A percentile compares a stretch with the other conserved stretches of the same genome.
Evolutionary conservation across 176 grass and related monocot genomes (phyloP).

Genomic region (Aegilops speltoides): DNA sequence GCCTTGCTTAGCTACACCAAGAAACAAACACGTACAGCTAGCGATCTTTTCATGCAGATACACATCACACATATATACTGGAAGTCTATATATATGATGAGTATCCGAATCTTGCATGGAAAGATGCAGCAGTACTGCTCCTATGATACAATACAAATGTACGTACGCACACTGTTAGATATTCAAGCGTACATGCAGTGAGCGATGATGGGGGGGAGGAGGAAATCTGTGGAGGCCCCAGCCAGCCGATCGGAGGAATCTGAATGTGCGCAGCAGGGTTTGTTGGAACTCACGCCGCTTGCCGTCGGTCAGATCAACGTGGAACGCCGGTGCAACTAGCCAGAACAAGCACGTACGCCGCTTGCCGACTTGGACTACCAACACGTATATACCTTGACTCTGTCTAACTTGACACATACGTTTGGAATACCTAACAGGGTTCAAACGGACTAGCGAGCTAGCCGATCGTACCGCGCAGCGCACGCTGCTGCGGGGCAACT

Average conservation of each 20-base stretch:
- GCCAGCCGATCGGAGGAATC: background rate
- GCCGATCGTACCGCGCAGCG: background rate
- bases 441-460: no score
- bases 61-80: no score
- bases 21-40: background rate
- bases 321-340: no score
- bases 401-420: no score
- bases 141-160: no score
- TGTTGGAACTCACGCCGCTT: no score
- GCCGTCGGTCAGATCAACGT: no score
- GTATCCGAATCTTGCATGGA: background rate
- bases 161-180: background rate
- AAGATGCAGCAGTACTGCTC: background rate
- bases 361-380: no score
- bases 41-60: background rate
- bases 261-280: background rate
- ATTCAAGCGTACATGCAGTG: background rate
- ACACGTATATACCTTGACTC: no score
- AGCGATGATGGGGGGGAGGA: background rate
- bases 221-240: conserved; percentile 29
- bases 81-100: background rate
- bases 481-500: background rate
- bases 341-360: no score
- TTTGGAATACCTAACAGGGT: no score
- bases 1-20: background rate